These are phyloP conservation scores for Nidularia sp. DNA, from an alignment of 768 basidiomycete genomes.

Conservation along the genomic window DNA sequence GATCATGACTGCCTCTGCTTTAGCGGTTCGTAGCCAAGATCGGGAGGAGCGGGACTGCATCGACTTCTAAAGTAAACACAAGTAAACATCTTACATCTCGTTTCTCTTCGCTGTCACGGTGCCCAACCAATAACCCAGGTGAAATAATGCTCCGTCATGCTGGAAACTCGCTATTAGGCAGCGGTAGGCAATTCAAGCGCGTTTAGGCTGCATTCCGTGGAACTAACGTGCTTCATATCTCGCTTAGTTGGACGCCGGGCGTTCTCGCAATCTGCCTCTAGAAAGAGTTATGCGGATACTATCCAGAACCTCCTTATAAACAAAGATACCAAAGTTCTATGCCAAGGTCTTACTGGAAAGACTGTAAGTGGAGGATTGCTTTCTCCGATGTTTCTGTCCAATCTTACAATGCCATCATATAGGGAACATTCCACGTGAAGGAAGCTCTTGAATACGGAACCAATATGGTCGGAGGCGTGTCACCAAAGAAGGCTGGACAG, in stretches of 20 bases:
- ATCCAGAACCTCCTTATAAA: slow-evolving; percentile 89
- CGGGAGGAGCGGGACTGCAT: no score
- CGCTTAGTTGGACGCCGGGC: slow-evolving; percentile 64
- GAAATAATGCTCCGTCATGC: slow-evolving; percentile 56
- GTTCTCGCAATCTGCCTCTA: slow-evolving; percentile 74
- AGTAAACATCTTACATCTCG: neutral
- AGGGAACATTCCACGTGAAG: slow-evolving; percentile 96
- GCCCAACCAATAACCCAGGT: no score
- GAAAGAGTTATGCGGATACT: slow-evolving; percentile 82
- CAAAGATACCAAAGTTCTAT: slow-evolving; percentile 92
- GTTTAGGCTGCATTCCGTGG: no score
- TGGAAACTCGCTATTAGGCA: slow-evolving; percentile 49
- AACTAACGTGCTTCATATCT: neutral
- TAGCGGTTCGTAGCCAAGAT: no score
- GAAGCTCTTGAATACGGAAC: slow-evolving; percentile 95
- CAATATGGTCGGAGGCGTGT: slow-evolving; percentile 96
- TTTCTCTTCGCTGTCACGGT: neutral
- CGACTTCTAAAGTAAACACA: neutral
- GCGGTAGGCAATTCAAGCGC: slow-evolving; percentile 35
- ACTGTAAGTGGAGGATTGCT: slow-evolving; percentile 50
- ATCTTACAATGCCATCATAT: neutral
- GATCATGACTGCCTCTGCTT: no score
- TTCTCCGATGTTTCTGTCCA: neutral
- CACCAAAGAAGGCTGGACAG: slow-evolving; percentile 93
- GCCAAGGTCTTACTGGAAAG: slow-evolving; percentile 94